A percentile compares a stretch with the other conserved stretches of the same genome.
Evolutionary conservation across 177 flowering plant genomes (phyloP).

Genomic region (Vitis hybrid): DNA sequence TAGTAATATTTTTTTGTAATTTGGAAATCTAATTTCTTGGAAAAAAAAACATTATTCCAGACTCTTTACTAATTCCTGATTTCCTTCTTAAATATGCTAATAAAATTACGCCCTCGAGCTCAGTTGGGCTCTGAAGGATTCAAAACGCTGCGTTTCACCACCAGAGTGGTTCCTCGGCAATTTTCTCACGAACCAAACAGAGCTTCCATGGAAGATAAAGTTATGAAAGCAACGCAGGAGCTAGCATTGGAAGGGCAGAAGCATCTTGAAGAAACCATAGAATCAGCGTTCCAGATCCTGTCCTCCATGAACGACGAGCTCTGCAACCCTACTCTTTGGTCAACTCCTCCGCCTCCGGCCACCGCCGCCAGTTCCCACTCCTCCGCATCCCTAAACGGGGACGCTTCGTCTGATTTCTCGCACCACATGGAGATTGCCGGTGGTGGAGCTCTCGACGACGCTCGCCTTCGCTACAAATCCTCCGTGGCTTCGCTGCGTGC

Average conservation of each 20-base stretch:
- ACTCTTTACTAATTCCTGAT: too few relatives aligned
- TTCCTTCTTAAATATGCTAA: neutral
- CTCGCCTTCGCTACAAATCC: conserved; percentile 70
- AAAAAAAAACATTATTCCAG: too few relatives aligned
- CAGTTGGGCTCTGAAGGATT: neutral
- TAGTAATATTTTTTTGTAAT: too few relatives aligned
- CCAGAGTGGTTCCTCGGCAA: neutral
- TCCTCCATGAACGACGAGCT: conserved; percentile 96
- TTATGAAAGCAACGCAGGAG: conserved; percentile 44
- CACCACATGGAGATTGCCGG: conserved; percentile 44
- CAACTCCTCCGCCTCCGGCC: conserved; percentile 25
- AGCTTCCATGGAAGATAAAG: conserved; percentile 17
- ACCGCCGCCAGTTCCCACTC: conserved; percentile 6
- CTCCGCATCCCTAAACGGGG: conserved; percentile 20
- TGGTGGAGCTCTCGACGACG: conserved; percentile 82
- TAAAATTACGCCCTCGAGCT: neutral
- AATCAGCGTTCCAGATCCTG: conserved; percentile 79
- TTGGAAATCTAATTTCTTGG: too few relatives aligned
- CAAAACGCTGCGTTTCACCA: neutral
- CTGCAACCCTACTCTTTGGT: conserved; percentile 83
- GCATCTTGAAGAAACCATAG: conserved; percentile 77
- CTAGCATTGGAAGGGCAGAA: conserved; percentile 78
- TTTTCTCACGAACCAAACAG: neutral
- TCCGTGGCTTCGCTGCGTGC: conserved; percentile 73
- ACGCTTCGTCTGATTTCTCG: conserved; percentile 19